Base-by-base conservation (phyloP, 345 rosid genomes). In the Psidium guajava region DNA sequence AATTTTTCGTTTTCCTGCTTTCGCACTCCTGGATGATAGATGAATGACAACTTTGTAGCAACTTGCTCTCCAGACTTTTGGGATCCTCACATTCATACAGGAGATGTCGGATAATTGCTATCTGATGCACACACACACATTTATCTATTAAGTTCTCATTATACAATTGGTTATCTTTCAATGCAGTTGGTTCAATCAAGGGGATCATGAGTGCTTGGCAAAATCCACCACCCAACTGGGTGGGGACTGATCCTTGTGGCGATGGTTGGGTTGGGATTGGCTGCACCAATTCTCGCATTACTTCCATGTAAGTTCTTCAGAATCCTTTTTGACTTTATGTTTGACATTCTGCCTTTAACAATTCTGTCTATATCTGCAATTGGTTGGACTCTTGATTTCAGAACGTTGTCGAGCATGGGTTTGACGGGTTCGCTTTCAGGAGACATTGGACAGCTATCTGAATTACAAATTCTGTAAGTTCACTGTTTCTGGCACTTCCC, bases 171-270 rank as follows among this genome's bases (percentile, higher is more conserved):
- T 40, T 54, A 27, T 32, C 10, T 57, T 14, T 21, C 56, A 87
- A 77, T 85, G 92, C 94, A 96, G 99, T 55, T 69, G 5, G 51
- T 88, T 89, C 83, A 8, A 83, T 96, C 87, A 84, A 36, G 5
- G 85, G 91, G 81, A 82, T 96, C 51, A 90, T 61, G 88, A 59
- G 1, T 55, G 54, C 12, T n/a, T 93, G 96, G 98, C 32, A 88
- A 50, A 91, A 85, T 40, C 21, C 56, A 52, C 99, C 98, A 44
- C 88, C 95, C 51, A 84, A 49, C 82, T 96, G 99, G 99, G 77
- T 16, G 27, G 93, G 94, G 6, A 1, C 81, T 32, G 98, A 96
- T 88, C 99, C 99, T 87, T 96, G 99, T 87, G 93, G 93, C 87
- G 86, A 61, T 83, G 53, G 53, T 0, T 96, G 99, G 99, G 94